Base-by-base conservation (phyloP, 352 stramenopile genomes). In the Phytophthora meadii region DNA sequence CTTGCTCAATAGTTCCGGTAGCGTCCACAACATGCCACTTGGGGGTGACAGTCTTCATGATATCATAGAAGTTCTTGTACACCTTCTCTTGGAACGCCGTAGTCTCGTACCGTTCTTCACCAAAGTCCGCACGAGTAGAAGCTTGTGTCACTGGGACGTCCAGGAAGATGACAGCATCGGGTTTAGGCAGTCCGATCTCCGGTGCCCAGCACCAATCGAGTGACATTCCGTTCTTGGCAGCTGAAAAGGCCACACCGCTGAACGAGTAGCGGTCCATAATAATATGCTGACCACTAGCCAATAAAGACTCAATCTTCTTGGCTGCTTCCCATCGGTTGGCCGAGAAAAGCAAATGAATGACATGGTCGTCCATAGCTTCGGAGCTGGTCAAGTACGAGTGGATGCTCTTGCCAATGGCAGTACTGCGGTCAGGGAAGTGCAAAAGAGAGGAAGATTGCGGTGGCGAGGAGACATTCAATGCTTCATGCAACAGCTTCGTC, bases 291-390 rank as follows among this genome's bases (percentile, higher is more conserved):
- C 97, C 97, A 53, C 76, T 82, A 6, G 54, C 47, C 5, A 97
- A 68, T 39, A 94, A 71, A 2, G 77, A 56, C 52, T 92, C 78
- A 36, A 97, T 90, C 53, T 83, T 84, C 27, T 49, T 51, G 8
- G 86, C 88, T n/a, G 91, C 88, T 74, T 99, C 98, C 98, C 98
- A 99, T 48, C 98, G 95, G 82, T 99, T 99, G 17, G 98, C 97
- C 36, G 95, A 98, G 83, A 99, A 99, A 25, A 99, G 84, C 40
- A 99, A 81, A 80, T 99, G 98, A 57, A 99, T 98, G 24, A 90
- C 95, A 46, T 90, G 90, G 87, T 99, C 98, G 75, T 99, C 96
- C 79, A 99, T 91, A 44, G 84, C 32, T 3, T 74, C 88, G 40
- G 72, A 84, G 54, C 82, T 96, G 39, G 87, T 93, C 22, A 99